phyloP scores from a whole-genome alignment of 1,284 basidiomycete species.

The Crepidotus sp. region DNA sequence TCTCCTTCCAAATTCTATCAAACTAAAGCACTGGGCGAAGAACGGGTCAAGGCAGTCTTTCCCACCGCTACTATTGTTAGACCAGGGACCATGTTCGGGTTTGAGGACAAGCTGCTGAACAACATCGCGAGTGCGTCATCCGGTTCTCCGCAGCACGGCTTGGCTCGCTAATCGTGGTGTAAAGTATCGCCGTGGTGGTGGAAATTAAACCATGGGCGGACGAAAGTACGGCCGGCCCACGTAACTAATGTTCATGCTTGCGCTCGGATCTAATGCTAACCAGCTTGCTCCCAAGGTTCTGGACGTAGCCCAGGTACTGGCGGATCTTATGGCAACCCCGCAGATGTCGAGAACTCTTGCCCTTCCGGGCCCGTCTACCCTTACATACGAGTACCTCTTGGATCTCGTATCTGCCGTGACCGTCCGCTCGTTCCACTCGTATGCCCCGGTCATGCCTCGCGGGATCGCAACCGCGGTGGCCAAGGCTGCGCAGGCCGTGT shows the following conservation, averaged over 20 bases:
- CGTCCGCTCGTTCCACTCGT: conserved; percentile 53
- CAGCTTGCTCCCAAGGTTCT: conserved; percentile 49
- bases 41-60: conserved; percentile 79
- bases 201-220: conserved; percentile 86
- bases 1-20: conserved; percentile 83
- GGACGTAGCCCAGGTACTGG: conserved; percentile 89
- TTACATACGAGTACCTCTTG: conserved; percentile 81
- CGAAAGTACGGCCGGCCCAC: conserved; percentile 87
- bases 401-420: conserved; percentile 78
- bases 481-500: conserved; percentile 61
- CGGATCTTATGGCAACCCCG: conserved; percentile 64
- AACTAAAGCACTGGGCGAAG: conserved; percentile 88
- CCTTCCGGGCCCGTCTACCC: conserved; percentile 84
- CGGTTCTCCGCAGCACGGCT: conserved; percentile 16
- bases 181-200: conserved; percentile 90
- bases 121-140: conserved; percentile 76
- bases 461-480: conserved; percentile 60
- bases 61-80: conserved; percentile 85
- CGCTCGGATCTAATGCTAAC: conserved; percentile 10
- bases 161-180: conserved; percentile 16
- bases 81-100: conserved; percentile 82
- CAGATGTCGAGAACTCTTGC: conserved; percentile 63
- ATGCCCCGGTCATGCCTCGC: conserved; percentile 74
- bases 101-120: conserved; percentile 92
- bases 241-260: conserved; percentile 40